Conservation (phyloP, 805 yeast species). For the Debaryomyces prosopidis region DNA sequence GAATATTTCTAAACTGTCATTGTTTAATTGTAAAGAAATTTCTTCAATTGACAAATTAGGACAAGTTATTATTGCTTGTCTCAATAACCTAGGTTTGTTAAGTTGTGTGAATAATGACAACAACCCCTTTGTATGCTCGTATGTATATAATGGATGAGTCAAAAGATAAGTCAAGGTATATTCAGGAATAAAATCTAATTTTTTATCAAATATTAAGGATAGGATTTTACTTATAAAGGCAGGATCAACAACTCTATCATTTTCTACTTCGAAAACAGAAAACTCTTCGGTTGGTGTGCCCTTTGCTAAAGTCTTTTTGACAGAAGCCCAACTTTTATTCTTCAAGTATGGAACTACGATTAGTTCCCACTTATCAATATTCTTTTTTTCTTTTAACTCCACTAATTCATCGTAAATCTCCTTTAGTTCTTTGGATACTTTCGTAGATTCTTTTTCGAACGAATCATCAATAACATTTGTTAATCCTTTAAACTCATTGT, state of each 20-base stretch:
- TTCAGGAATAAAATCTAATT: constrained; percentile 49
- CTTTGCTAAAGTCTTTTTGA: constrained; percentile 15
- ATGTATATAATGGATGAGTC: constrained; percentile 87
- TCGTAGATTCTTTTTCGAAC: constrained; percentile 16
- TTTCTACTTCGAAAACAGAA: constrained; percentile 58
- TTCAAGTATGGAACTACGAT: constrained; percentile 32
- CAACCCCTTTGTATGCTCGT: constrained; percentile 53
- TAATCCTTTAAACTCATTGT: constrained; percentile 26
- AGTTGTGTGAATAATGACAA: constrained; percentile 45
- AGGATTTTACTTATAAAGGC: constrained; percentile 50
- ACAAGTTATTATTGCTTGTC: constrained; percentile 82
- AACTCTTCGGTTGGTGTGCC: constrained; percentile 18
- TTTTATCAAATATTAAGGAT: constrained; percentile 37
- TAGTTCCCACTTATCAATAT: constrained; percentile 27
- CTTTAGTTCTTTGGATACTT: constrained; percentile 15
- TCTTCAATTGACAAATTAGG: constrained; percentile 67
- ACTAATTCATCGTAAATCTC: constrained; percentile 26
- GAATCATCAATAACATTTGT: constrained; percentile 21
- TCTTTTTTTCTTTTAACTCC: constrained; percentile 14
- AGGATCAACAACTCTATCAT: constrained; percentile 65
- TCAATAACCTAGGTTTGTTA: constrained; percentile 61
- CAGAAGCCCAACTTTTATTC: constrained; percentile 24
- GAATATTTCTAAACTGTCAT: constrained; percentile 57
- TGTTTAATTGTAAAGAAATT: constrained; percentile 59
- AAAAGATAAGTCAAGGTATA: constrained; percentile 67